Evolutionary conservation across 2,329 filamentous ascomycete genomes (phyloP).

Genomic region (Botryotinia convoluta): DNA sequence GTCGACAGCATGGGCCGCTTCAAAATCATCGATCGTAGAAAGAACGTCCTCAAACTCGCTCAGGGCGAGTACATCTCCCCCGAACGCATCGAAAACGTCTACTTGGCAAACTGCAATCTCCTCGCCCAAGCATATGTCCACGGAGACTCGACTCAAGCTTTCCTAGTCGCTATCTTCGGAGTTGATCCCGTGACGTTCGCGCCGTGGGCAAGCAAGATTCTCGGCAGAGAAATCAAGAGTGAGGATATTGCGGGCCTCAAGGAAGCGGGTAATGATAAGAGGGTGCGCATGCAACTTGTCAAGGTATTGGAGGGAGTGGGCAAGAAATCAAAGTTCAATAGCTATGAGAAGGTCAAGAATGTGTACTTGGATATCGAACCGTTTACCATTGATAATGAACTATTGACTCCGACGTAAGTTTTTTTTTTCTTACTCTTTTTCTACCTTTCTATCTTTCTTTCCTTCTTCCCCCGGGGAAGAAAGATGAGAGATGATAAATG

Average conservation of each 20-base stretch:
- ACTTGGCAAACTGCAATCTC: constrained; percentile 75
- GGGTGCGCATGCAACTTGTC: constrained; percentile 71
- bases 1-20: constrained; percentile 84
- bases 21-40: constrained; percentile 91
- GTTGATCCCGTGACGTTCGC: constrained; percentile 84
- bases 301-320: constrained; percentile 76
- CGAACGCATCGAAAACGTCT: constrained; percentile 94
- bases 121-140: constrained; percentile 84
- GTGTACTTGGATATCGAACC: constrained; percentile 78
- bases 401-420: constrained; percentile 81
- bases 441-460: too few relatives aligned
- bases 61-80: constrained; percentile 98
- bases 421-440: not conserved
- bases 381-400: constrained; percentile 89
- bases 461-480: too few relatives aligned
- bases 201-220: constrained; percentile 71
- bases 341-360: constrained; percentile 79
- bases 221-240: constrained; percentile 63
- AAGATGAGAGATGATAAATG: not conserved
- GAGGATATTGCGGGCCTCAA: constrained; percentile 67
- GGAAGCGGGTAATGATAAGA: constrained; percentile 63
- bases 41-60: constrained; percentile 98
- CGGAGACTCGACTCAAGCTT: constrained; percentile 79
- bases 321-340: constrained; percentile 84
- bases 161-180: constrained; percentile 82